phyloP scores from a whole-genome alignment of 768 basidiomycete genomes.

The Phaffia tasmanica region DNA sequence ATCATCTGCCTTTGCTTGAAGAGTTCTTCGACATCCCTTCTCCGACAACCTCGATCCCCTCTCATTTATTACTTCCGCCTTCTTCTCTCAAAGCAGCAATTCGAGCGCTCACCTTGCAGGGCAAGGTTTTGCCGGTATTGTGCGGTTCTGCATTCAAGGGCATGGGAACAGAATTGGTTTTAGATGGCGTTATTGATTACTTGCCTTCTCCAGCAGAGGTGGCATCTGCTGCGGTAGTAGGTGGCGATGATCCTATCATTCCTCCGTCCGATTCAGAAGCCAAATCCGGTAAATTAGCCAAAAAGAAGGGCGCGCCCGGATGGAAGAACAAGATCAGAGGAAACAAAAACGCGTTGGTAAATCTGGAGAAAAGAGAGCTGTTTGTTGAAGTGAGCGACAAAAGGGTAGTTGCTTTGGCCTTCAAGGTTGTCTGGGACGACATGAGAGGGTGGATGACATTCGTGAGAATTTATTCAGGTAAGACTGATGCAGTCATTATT shows the following conservation, averaged over 20 bases:
- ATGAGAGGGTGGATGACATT: slow-evolving; percentile 85
- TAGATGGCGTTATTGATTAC: slow-evolving; percentile 72
- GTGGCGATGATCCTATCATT: slow-evolving; percentile 1
- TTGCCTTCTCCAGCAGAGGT: slow-evolving; percentile 68
- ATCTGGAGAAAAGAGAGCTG: slow-evolving; percentile 10
- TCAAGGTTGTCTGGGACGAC: slow-evolving; percentile 83
- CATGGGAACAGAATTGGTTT: slow-evolving; percentile 65
- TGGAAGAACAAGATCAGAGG: slow-evolving; percentile 33
- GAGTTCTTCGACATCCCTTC: slow-evolving; percentile 45
- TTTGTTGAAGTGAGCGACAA: slow-evolving; percentile 17
- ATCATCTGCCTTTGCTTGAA: slow-evolving; percentile 53
- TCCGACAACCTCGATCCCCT: slow-evolving; percentile 37
- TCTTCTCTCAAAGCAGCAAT: slow-evolving; percentile 52
- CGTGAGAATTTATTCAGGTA: slow-evolving; percentile 77
- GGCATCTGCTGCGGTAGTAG: slow-evolving; percentile 36
- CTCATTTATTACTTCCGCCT: slow-evolving; percentile 54
- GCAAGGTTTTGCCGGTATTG: slow-evolving; percentile 62
- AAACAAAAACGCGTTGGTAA: slow-evolving; percentile 13
- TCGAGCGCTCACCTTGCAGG: slow-evolving; percentile 54
- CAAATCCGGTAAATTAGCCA: background rate
- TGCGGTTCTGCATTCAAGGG: slow-evolving; percentile 73
- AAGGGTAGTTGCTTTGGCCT: slow-evolving; percentile 46
- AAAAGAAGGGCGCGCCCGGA: slow-evolving; percentile 41
- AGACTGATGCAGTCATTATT: slow-evolving; percentile 25
- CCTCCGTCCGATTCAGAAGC: background rate